phyloP scores from a whole-genome alignment of 108 stramenopile genomes.

The Cyclotella choctawhatcheeana region DNA sequence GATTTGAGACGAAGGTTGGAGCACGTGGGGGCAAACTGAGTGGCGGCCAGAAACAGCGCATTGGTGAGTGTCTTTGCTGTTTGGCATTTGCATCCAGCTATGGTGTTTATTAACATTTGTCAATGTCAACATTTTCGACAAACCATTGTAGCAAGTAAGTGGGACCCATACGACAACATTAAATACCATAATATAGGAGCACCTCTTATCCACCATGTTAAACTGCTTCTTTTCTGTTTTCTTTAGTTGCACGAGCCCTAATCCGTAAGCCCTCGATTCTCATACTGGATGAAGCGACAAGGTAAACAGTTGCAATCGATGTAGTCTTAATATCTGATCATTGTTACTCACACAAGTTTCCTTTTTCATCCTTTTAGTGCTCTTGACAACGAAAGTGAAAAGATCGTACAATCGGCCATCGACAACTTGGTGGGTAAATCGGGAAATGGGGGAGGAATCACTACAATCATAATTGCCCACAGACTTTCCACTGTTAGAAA shows the following conservation, averaged over 20 bases:
- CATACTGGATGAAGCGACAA: constrained; percentile 41
- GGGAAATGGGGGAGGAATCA: constrained; percentile 59
- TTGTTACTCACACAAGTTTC: background rate
- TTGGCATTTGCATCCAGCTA: background rate
- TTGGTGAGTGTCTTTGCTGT: constrained; percentile 33
- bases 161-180: no score
- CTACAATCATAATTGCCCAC: constrained; percentile 94
- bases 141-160: no score
- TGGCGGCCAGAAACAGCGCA: constrained; percentile 88
- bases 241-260: constrained; percentile 60
- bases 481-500: constrained; percentile 86
- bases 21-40: constrained; percentile 58
- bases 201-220: background rate
- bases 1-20: constrained; percentile 60
- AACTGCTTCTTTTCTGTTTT: background rate
- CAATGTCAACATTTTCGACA: no score
- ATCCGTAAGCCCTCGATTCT: constrained; percentile 39
- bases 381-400: constrained; percentile 12
- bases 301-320: no score
- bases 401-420: constrained; percentile 82
- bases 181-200: no score
- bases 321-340: no score
- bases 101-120: no score
- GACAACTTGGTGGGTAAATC: constrained; percentile 59
- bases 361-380: background rate